Base-by-base conservation (phyloP, 2,329 filamentous ascomycete species). In the Colletotrichum falcatum region DNA sequence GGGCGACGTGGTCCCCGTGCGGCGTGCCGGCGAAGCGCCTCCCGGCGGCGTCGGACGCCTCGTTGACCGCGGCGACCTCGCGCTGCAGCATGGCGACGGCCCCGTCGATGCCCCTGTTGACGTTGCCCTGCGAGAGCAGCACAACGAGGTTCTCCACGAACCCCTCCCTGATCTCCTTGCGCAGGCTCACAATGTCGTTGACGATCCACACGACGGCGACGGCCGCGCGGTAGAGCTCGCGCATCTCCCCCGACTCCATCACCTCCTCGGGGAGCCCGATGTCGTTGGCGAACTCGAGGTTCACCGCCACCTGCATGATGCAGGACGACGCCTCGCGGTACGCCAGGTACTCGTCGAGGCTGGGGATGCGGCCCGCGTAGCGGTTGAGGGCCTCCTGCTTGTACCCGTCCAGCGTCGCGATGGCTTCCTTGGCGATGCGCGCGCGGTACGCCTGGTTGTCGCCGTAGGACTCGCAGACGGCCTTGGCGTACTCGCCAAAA, bases 121-220 rank as follows among this genome's bases (percentile, higher is more conserved):
- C 49, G n/a, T 70, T 37, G 6, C 55, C 56, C 11, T 70, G 7
- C 1, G 67, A 16, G 7, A 70, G 67, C 11, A 70, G 35, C 7
- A 66, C 56, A 1, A 70, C 67, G 23, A 70, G 63, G 7, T 66
- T 70, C 63, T 70, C 67, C 1, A 70, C 56, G 8, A 66, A 70
- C 0, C 62, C 62, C 3, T 70, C 67, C n/a, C 53, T 70, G 49
- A 70, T 42, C 23, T 70, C 67, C 6, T 66, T 70, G 1, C 63
- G 56, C 48, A 70, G 8, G 44, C 56, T 66, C 8, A 70, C 55
- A 3, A 70, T 49, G 39, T 66, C 63, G 48, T 70, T 66, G 35
- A 70, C 56, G 12, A 70, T 51, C 55, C 56, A 70, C 26, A 66
- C n/a, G 2, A 61, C 58, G 2, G 67, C 63, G 1, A 66, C 67